These are phyloP conservation scores for Cardiospermum halicacabum DNA, from an alignment of 345 rosid genomes.

Conservation along the genomic window DNA sequence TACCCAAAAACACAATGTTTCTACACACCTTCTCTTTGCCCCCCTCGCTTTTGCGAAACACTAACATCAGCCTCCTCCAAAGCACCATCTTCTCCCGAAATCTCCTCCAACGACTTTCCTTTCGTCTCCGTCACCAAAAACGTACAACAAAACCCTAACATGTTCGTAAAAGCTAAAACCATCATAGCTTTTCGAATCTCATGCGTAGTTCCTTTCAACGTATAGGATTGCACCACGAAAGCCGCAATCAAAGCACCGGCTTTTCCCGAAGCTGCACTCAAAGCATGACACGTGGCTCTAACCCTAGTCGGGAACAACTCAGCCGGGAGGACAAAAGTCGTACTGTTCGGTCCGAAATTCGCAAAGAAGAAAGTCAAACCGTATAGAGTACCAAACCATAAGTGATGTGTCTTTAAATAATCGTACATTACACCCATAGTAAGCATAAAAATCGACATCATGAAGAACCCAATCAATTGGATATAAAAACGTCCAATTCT, in stretches of 20 bases:
- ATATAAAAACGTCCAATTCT: constrained; percentile 41
- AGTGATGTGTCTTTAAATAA: constrained; percentile 18
- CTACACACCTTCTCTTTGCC: constrained; percentile 9
- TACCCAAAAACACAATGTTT: no score
- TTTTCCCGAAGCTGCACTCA: constrained; percentile 57
- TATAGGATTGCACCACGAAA: constrained; percentile 40
- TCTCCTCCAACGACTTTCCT: constrained; percentile 52
- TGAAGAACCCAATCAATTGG: constrained; percentile 49
- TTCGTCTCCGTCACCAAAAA: constrained; percentile 50
- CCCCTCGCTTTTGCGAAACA: neutral
- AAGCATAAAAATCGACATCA: constrained; percentile 55
- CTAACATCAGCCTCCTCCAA: constrained; percentile 13
- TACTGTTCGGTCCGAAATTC: constrained; percentile 58
- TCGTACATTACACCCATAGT: constrained; percentile 33
- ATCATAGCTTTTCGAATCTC: constrained; percentile 30
- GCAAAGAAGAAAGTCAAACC: constrained; percentile 55
- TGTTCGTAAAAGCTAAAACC: constrained; percentile 39
- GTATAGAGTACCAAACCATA: constrained; percentile 32
- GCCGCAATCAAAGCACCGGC: constrained; percentile 54
- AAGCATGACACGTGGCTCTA: constrained; percentile 53
- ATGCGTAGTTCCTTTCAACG: neutral
- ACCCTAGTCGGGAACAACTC: constrained; percentile 52
- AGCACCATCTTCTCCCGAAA: constrained; percentile 52
- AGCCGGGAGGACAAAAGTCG: constrained; percentile 55
- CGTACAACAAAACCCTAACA: constrained; percentile 47